These are phyloP conservation scores for Ascosphaera aggregata DNA, from an alignment of 2,329 filamentous ascomycete species.

Conservation along the genomic window DNA sequence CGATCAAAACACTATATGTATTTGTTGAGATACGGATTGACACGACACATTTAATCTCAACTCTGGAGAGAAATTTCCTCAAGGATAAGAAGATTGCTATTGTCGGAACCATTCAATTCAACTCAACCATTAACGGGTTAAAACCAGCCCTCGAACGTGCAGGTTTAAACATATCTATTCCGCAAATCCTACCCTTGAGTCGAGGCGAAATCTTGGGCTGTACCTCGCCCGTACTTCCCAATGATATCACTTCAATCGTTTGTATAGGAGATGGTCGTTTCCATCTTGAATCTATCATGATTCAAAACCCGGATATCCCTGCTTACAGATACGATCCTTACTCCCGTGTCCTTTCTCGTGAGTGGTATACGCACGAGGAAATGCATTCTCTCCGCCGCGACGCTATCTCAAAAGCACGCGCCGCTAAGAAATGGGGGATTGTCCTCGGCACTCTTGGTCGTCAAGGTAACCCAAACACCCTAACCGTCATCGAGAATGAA, in stretches of 20 bases:
- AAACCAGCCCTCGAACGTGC: slow-evolving; percentile 54
- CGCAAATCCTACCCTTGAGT: slow-evolving; percentile 77
- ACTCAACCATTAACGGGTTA: slow-evolving; percentile 80
- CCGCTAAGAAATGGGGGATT: slow-evolving; percentile 74
- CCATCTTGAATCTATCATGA: slow-evolving; percentile 97
- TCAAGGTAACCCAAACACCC: slow-evolving; percentile 86
- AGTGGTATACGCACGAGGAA: slow-evolving; percentile 77
- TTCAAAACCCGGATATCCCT: slow-evolving; percentile 76
- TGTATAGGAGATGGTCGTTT: slow-evolving; percentile 87
- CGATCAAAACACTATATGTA: slow-evolving; percentile 92
- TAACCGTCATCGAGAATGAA: slow-evolving; percentile 62
- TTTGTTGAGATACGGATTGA: slow-evolving; percentile 98
- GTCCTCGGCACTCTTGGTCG: slow-evolving; percentile 82
- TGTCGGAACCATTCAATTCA: slow-evolving; percentile 97
- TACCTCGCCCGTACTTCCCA: slow-evolving; percentile 55
- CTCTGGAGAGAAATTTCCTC: slow-evolving; percentile 70
- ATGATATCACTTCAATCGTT: slow-evolving; percentile 49
- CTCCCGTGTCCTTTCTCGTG: slow-evolving; percentile 70
- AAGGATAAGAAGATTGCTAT: slow-evolving; percentile 71
- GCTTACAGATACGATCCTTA: slow-evolving; percentile 97
- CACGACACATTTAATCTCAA: slow-evolving; percentile 62
- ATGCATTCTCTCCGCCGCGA: slow-evolving; percentile 60
- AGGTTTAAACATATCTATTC: slow-evolving; percentile 67
- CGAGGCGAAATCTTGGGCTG: slow-evolving; percentile 97
- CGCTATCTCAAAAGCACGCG: slow-evolving; percentile 53